Evolutionary conservation across 1,284 basidiomycete species (phyloP), one percentile per base, ranked within the genome.

Genomic region (Apiotrichum porosum): DNA sequence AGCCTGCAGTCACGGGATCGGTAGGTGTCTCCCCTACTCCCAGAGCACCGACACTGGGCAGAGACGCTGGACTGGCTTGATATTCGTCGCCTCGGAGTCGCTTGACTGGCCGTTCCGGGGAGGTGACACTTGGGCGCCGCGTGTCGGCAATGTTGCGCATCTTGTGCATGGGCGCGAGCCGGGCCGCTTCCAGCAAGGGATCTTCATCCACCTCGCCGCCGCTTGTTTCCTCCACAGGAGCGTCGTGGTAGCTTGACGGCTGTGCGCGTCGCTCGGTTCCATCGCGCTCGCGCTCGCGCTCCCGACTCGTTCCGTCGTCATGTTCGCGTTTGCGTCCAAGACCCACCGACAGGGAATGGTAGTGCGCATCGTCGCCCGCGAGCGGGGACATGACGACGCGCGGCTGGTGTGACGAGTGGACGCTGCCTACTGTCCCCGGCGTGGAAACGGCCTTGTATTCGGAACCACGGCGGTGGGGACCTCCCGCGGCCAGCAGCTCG

Each of bases 1-100:
- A 79, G 39, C 81, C 81, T 72, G 63, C 49, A n/a, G 59, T 60
- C 15, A 69, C 57, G 4, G 61, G 54, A 42, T 69, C 66, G 9
- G 15, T 28, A 24, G 14, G 28, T 17, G 24, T 17, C 41, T 32
- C 41, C n/a, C 19, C n/a, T 35, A 26, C 22, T 42, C 41, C n/a
- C n/a, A n/a, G n/a, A n/a, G n/a, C n/a, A n/a, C n/a, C n/a, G n/a
- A n/a, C n/a, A n/a, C n/a, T n/a, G n/a, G n/a, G n/a, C n/a, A n/a
- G n/a, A n/a, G n/a, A n/a, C n/a, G n/a, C n/a, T n/a, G n/a, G n/a
- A n/a, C n/a, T n/a, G n/a, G n/a, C n/a, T n/a, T n/a, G n/a, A n/a
- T n/a, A n/a, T n/a, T n/a, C n/a, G 33, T 10, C 17, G 8, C 42
- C 42, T 3, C 34, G n/a, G 3, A 46, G 32, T 10, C 44, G 44